Conservation (phyloP, 495 filamentous ascomycete genomes). For the Annulohypoxylon moriforme region DNA sequence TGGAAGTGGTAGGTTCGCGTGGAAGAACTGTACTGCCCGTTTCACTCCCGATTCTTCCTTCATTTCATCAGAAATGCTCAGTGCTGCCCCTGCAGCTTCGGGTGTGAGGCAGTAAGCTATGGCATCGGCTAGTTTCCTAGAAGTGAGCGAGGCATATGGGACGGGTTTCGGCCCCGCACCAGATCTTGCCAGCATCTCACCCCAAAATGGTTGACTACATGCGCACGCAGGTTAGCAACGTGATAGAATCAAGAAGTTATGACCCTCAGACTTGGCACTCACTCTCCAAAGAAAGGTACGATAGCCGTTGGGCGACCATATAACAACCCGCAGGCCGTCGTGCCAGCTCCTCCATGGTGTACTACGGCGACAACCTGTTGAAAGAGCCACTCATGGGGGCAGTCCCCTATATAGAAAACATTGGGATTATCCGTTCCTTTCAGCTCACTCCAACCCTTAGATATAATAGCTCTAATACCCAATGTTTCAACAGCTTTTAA, state of each 20-base stretch:
- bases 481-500: background rate
- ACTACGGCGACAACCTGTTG: background rate
- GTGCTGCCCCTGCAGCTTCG: no score
- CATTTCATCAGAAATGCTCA: no score
- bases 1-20: no score
- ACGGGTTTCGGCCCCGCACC: background rate
- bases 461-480: background rate
- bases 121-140: no score
- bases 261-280: no score
- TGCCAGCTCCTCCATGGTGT: background rate
- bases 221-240: background rate
- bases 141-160: background rate
- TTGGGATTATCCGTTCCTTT: background rate
- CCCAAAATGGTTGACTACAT: background rate
- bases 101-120: no score
- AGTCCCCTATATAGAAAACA: background rate
- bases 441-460: background rate
- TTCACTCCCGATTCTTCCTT: no score
- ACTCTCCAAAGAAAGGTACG: slow-evolving; percentile 1
- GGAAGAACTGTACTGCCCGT: no score
- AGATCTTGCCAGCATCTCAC: background rate
- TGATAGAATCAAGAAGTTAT: background rate
- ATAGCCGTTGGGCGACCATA: background rate
- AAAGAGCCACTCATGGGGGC: slow-evolving; percentile 1
- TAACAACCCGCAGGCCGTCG: background rate